phyloP scores from a whole-genome alignment of 2,329 filamentous ascomycete species.

The Arthrocladium fulminans region DNA sequence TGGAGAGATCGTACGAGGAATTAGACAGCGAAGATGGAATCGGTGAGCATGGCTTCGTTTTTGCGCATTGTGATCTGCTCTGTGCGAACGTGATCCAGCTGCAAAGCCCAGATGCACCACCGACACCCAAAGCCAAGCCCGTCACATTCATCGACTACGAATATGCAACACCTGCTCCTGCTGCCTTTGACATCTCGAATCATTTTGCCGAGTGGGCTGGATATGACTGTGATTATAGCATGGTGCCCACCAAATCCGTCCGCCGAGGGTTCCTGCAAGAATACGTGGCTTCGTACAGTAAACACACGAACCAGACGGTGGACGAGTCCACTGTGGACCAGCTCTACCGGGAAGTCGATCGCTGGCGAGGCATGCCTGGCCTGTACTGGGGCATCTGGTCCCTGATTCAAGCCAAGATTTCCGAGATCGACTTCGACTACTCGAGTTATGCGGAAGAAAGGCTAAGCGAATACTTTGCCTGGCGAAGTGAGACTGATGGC shows the following conservation, averaged over 20 bases:
- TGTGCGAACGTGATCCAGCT: conserved; percentile 91
- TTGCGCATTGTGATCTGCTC: conserved; percentile 57
- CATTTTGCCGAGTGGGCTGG: conserved; percentile 98
- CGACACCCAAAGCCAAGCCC: conserved; percentile 37
- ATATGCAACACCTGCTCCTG: conserved; percentile 87
- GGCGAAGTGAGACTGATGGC: conserved; percentile 63
- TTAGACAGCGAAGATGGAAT: conserved; percentile 70
- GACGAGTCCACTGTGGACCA: conserved; percentile 52
- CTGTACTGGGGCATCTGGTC: conserved; percentile 91
- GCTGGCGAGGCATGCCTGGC: conserved; percentile 79
- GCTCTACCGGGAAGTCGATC: conserved; percentile 72
- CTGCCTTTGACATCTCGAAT: conserved; percentile 93
- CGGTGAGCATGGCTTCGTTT: conserved; percentile 59
- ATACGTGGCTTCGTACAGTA: conserved; percentile 69
- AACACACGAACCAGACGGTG: conserved; percentile 38
- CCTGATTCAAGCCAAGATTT: conserved; percentile 87
- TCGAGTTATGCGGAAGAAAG: conserved; percentile 78
- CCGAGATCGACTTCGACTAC: conserved; percentile 95
- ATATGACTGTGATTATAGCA: conserved; percentile 84
- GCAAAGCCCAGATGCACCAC: conserved; percentile 31
- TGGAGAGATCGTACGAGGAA: conserved; percentile 59
- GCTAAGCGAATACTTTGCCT: conserved; percentile 85
- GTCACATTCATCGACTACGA: conserved; percentile 97
- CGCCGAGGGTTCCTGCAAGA: conserved; percentile 73
- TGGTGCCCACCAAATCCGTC: conserved; percentile 68